Percentiles rank a stretch among this genome's conserved stretches.
Evolutionary conservation across 495 filamentous ascomycete genomes (phyloP).

Genomic region (Usnea hakonensis): DNA sequence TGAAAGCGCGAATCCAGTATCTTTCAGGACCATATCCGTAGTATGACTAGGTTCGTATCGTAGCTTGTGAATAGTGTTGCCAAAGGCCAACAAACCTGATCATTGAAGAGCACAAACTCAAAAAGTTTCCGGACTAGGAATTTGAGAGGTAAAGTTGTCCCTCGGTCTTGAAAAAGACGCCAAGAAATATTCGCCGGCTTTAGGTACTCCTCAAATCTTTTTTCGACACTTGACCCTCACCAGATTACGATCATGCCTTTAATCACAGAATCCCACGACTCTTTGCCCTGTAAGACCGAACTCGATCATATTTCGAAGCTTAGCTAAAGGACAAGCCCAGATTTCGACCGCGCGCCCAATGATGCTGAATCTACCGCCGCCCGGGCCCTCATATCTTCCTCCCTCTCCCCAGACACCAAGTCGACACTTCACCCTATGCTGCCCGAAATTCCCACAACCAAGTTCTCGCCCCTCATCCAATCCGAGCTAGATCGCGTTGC

Average conservation of each 20-base stretch:
- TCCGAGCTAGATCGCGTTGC: slow-evolving; percentile 55
- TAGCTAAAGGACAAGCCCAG: slow-evolving; percentile 9
- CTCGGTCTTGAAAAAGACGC: no score
- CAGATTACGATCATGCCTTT: slow-evolving; percentile 49
- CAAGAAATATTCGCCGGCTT: no score
- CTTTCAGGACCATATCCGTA: slow-evolving; percentile 1
- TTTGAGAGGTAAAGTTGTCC: no score
- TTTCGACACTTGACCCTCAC: neutral
- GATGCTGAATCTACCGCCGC: slow-evolving; percentile 49
- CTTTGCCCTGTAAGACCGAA: slow-evolving; percentile 66
- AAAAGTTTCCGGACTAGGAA: no score
- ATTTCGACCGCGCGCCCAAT: slow-evolving; percentile 65
- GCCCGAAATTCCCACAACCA: slow-evolving; percentile 34
- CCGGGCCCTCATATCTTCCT: slow-evolving; percentile 53
- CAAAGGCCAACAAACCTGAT: neutral
- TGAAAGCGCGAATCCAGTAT: neutral
- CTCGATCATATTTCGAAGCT: neutral
- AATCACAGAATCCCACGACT: slow-evolving; percentile 68
- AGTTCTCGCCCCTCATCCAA: slow-evolving; percentile 54
- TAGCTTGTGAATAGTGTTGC: neutral
- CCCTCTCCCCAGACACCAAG: slow-evolving; percentile 45
- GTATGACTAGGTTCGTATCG: neutral
- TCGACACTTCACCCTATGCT: slow-evolving; percentile 37
- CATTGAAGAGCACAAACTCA: slow-evolving; percentile 4
- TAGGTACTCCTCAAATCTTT: no score